A percentile compares a stretch with the other conserved stretches of the same genome.
Evolutionary conservation across 1,139 yeast species (phyloP).

Genomic region (Candida sanyaensis): DNA sequence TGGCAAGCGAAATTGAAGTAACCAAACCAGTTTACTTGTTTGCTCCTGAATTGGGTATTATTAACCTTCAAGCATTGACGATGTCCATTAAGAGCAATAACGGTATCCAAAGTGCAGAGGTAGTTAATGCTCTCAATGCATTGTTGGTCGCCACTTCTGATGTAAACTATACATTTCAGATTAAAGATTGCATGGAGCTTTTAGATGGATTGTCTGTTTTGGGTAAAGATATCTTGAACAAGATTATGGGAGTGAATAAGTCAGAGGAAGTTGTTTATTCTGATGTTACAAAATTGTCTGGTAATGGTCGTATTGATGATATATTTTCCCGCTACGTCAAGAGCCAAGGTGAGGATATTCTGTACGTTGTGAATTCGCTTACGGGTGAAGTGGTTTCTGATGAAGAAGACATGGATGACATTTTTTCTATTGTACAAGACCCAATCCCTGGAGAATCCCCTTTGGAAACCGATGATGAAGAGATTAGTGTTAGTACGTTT

Average conservation of each 20-base stretch:
- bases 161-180: slow-evolving; percentile 59
- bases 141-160: slow-evolving; percentile 83
- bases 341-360: slow-evolving; percentile 37
- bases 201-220: slow-evolving; percentile 59
- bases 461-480: slow-evolving; percentile 4
- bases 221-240: slow-evolving; percentile 53
- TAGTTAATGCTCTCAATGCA: slow-evolving; percentile 69
- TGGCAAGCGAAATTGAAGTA: slow-evolving; percentile 81
- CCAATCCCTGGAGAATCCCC: slow-evolving; percentile 2
- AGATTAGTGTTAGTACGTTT: slow-evolving; percentile 16
- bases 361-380: slow-evolving; percentile 63
- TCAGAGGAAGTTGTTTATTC: slow-evolving; percentile 17
- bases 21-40: slow-evolving; percentile 82
- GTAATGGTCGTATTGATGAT: slow-evolving; percentile 46
- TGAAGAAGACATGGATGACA: slow-evolving; percentile 37
- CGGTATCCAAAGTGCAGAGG: slow-evolving; percentile 36
- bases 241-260: slow-evolving; percentile 27
- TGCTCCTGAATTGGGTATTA: slow-evolving; percentile 86
- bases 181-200: slow-evolving; percentile 65
- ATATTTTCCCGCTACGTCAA: slow-evolving; percentile 53
- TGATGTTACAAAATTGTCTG: slow-evolving; percentile 19
- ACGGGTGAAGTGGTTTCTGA: slow-evolving; percentile 57
- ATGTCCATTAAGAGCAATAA: slow-evolving; percentile 75
- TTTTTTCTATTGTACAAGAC: slow-evolving; percentile 24
- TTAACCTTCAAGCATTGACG: slow-evolving; percentile 78